Base-by-base conservation (phyloP, 352 stramenopile genomes). In the Globisporangium orthogonon region DNA sequence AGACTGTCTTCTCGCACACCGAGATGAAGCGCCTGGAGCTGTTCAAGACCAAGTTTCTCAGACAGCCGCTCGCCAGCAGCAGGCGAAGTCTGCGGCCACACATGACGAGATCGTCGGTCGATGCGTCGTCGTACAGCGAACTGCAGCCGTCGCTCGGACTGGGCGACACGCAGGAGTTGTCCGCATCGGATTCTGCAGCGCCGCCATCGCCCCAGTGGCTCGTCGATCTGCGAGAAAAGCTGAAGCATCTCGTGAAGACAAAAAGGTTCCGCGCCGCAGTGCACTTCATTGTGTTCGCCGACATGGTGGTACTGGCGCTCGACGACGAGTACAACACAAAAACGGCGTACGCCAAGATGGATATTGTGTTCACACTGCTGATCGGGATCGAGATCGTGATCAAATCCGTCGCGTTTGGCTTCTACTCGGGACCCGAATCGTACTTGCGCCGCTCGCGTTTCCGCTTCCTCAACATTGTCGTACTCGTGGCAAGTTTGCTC, bases 281-380 rank as follows among this genome's bases (percentile, higher is more conserved):
- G 5, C 76, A 77, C 47, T 46, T 69, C 40, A 62, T 84, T 29
- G 69, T 89, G 31, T 46, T 86, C 15, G 44, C 63, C 3, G 81
- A 91, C 56, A 60, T 86, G 7, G 53, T 80, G 0, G 81, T 83
- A 17, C 60, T 91, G 40, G 81, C 74, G 10, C 49, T 89, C 18
- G 78, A 91, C 57, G 71, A 87, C 45, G 71, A 79, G 39, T 74
- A 73, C 31, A 71, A 60, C 0, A 54, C 18, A 2, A 6, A 65
- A 10, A 57, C 70, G 3, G 45, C 67, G 13, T 55, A 70, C 29
- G 61, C 60, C 0, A 39, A 40, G 2, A n/a, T 92, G 17, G 82
- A 90, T 56, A 50, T 92, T 1, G 46, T 52, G 4, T 86, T 85
- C 54, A 92, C 82, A n/a, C 29, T 84, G 35, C 49, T 89, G 15